Conservation (phyloP, 108 stramenopile genomes). For the Aurantiochytrium sp. region DNA sequence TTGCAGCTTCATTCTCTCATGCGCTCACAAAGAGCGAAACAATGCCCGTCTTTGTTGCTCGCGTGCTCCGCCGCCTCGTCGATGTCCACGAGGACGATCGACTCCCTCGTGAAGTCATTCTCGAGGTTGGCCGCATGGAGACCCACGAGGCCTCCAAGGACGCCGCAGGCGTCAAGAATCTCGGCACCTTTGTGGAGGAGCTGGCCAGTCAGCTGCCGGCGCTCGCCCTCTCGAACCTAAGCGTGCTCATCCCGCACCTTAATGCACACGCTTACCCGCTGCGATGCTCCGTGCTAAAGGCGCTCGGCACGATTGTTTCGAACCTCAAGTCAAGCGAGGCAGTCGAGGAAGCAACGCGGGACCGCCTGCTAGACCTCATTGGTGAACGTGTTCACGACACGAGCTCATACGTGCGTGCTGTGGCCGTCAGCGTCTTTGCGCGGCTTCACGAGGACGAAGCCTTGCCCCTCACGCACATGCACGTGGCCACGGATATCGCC, state of each 20-base stretch:
- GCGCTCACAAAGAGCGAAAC: background rate
- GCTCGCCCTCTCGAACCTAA: background rate
- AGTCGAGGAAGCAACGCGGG: background rate
- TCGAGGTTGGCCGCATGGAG: background rate
- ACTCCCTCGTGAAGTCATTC: background rate
- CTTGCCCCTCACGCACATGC: background rate
- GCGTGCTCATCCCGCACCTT: background rate
- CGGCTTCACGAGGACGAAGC: background rate
- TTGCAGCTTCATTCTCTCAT: background rate
- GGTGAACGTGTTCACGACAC: background rate
- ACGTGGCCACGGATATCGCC: slow-evolving; percentile 55
- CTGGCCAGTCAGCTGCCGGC: background rate
- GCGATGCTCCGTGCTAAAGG: background rate
- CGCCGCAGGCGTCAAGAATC: background rate
- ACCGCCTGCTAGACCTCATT: background rate
- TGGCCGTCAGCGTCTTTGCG: background rate
- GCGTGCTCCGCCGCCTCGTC: background rate
- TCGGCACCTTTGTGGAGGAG: background rate
- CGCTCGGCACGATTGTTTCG: background rate
- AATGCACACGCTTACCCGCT: slow-evolving; percentile 7
- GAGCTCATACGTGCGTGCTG: slow-evolving; percentile 9
- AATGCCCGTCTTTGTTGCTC: background rate
- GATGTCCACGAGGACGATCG: background rate
- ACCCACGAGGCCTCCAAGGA: background rate
- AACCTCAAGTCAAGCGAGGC: background rate